Percentiles rank a stretch among this genome's conserved stretches.
Conservation (phyloP, 2,329 filamentous ascomycete genomes). For the Exophiala dermatitidis region DNA sequence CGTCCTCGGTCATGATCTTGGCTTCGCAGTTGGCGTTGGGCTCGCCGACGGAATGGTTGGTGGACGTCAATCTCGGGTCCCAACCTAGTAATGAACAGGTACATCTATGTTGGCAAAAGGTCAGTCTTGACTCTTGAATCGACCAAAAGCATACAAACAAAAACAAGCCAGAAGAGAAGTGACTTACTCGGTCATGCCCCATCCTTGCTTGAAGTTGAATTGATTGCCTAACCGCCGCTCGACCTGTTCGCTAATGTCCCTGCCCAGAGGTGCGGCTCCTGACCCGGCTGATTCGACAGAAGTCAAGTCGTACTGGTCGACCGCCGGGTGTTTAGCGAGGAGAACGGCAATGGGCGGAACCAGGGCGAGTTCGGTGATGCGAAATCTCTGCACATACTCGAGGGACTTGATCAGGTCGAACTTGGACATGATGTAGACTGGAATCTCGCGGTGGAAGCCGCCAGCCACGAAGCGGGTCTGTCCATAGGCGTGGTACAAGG, state of each 20-base stretch:
- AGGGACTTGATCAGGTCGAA: conserved; percentile 72
- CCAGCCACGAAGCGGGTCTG: conserved; percentile 64
- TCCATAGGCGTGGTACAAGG: conserved; percentile 67
- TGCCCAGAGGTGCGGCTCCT: conserved; percentile 62
- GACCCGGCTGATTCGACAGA: conserved; percentile 53
- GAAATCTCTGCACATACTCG: conserved; percentile 58
- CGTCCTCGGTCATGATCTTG: conserved; percentile 51
- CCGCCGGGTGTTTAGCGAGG: conserved; percentile 63
- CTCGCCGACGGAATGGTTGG: no score
- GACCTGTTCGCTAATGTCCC: conserved; percentile 52
- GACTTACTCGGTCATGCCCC: conserved; percentile 76
- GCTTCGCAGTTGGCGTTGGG: conserved; percentile 66
- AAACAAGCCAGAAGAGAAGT: background rate
- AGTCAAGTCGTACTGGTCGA: conserved; percentile 60
- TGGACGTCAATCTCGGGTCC: no score
- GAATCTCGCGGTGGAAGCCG: conserved; percentile 49
- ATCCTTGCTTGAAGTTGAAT: conserved; percentile 62
- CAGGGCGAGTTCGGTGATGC: conserved; percentile 58
- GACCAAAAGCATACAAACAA: background rate
- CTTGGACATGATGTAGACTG: conserved; percentile 69
- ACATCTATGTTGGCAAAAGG: no score
- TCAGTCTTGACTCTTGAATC: no score
- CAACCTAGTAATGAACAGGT: no score
- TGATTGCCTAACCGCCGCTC: conserved; percentile 51
- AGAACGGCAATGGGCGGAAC: conserved; percentile 71